These are phyloP conservation scores for Mycena chlorophos DNA, from an alignment of 768 basidiomycete species.

Conservation along the genomic window DNA sequence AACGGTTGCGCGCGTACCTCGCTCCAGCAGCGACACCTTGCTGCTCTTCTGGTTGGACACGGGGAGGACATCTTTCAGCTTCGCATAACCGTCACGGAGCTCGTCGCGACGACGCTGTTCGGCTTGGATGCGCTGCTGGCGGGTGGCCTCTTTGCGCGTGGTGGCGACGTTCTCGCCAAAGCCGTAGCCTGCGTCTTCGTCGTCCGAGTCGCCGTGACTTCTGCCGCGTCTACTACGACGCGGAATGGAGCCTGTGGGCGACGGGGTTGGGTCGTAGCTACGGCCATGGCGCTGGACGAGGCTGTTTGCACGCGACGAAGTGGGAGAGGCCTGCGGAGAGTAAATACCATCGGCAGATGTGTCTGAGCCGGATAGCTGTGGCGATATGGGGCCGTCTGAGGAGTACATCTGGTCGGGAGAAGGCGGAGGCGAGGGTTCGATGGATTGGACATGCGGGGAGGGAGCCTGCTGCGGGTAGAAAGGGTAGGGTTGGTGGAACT, in stretches of 20 bases:
- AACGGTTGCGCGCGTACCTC: slow-evolving; percentile 53
- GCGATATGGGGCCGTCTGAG: slow-evolving; percentile 73
- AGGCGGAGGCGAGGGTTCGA: slow-evolving; percentile 71
- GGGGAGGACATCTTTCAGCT: slow-evolving; percentile 84
- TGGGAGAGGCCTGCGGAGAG: slow-evolving; percentile 65
- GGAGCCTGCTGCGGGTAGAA: slow-evolving; percentile 58
- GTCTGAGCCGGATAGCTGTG: slow-evolving; percentile 87
- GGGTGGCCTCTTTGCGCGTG: slow-evolving; percentile 80
- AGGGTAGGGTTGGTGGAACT: slow-evolving; percentile 49
- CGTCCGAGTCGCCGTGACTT: slow-evolving; percentile 72
- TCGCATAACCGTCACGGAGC: slow-evolving; percentile 85
- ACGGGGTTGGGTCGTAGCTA: slow-evolving; percentile 75
- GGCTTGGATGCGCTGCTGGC: slow-evolving; percentile 84
- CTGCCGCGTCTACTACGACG: slow-evolving; percentile 67
- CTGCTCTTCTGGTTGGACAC: slow-evolving; percentile 88
- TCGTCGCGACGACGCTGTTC: slow-evolving; percentile 88
- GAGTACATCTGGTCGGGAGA: slow-evolving; percentile 67
- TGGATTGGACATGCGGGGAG: slow-evolving; percentile 60
- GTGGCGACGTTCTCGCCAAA: slow-evolving; percentile 73
- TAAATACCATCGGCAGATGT: slow-evolving; percentile 82
- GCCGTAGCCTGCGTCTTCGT: slow-evolving; percentile 67
- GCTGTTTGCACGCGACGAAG: slow-evolving; percentile 72
- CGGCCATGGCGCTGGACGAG: slow-evolving; percentile 74
- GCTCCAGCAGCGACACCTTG: slow-evolving; percentile 85
- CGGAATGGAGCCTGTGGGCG: slow-evolving; percentile 72